Percentiles rank a stretch among this genome's conserved stretches.
These are phyloP conservation scores for Tuber calosporum DNA, from an alignment of 495 filamentous ascomycete species.

Conservation along the genomic window DNA sequence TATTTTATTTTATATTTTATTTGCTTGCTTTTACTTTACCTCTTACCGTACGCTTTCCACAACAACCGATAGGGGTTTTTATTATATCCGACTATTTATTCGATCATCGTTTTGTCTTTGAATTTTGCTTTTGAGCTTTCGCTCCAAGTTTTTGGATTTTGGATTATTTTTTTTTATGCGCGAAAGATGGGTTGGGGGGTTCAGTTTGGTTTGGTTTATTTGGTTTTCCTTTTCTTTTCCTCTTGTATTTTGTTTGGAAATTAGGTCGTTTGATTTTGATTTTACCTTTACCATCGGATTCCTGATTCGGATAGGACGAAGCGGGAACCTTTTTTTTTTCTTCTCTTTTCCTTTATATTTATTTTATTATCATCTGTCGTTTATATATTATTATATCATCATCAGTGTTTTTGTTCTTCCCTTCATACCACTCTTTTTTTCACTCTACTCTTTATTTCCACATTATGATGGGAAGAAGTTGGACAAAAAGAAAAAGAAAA, in stretches of 20 bases:
- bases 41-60: neutral
- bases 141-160: neutral
- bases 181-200: slow-evolving; percentile 2
- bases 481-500: neutral
- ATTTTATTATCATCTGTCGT: slow-evolving; percentile 1
- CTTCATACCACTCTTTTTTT: slow-evolving; percentile 11
- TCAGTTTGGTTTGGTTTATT: slow-evolving; percentile 2
- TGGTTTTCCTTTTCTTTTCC: neutral
- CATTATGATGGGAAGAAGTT: slow-evolving; percentile 1
- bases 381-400: slow-evolving; percentile 2
- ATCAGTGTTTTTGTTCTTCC: neutral
- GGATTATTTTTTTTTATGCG: neutral
- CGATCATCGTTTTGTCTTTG: neutral
- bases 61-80: neutral
- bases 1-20: no score
- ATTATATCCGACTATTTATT: neutral
- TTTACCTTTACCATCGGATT: neutral
- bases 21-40: neutral
- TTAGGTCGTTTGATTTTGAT: neutral
- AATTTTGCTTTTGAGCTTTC: neutral
- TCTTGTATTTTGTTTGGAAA: neutral
- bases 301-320: neutral
- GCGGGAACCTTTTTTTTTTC: neutral
- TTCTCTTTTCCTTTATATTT: neutral
- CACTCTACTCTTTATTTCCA: slow-evolving; percentile 1